phyloP scores from a whole-genome alignment of 805 yeast genomes.

The Cyberlindnera amylophila region DNA sequence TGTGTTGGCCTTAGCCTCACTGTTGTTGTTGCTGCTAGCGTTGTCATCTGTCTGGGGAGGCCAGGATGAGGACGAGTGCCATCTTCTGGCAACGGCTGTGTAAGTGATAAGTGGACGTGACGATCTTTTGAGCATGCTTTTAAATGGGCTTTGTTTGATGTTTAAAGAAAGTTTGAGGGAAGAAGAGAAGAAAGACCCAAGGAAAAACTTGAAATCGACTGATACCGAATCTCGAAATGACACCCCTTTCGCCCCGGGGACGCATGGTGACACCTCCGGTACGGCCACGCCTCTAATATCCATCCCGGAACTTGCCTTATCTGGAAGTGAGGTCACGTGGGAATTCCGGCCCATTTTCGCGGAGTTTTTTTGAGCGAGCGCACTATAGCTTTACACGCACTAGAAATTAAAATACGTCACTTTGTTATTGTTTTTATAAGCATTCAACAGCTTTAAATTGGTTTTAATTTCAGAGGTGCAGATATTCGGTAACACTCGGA shows the following conservation, averaged over 20 bases:
- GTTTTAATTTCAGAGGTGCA: no score
- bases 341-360: no score
- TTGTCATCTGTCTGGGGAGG: slow-evolving; percentile 13
- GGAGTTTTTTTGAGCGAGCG: no score
- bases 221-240: slow-evolving; percentile 6
- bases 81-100: slow-evolving; percentile 14
- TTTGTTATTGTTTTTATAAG: no score
- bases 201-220: slow-evolving; percentile 7
- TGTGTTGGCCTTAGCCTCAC: slow-evolving; percentile 1
- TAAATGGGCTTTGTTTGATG: neutral
- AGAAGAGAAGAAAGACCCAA: neutral
- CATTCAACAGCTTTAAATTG: no score
- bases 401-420: no score
- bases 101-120: neutral
- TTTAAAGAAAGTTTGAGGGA: neutral
- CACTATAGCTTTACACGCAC: no score
- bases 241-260: slow-evolving; percentile 8
- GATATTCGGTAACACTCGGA: no score
- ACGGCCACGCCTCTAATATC: no score
- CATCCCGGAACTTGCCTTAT: no score
- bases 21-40: slow-evolving; percentile 8
- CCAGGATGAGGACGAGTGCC: slow-evolving; percentile 21
- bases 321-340: no score
- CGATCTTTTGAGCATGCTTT: neutral
- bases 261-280: no score